Evolutionary conservation across 768 basidiomycete genomes (phyloP).

Genomic region (Boletus bicolor): DNA sequence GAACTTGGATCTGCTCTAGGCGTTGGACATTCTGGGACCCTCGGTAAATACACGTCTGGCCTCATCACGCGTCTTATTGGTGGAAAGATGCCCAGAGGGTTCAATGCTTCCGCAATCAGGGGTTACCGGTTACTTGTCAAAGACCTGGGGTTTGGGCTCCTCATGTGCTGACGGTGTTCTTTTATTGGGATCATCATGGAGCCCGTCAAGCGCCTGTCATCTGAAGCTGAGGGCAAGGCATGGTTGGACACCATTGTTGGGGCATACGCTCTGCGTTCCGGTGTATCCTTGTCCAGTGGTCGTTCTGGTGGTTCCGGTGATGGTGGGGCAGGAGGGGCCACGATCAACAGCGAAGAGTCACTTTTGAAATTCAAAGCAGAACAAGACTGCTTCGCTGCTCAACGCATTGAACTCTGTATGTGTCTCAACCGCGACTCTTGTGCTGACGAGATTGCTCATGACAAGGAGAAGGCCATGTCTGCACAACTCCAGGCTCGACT

Average conservation of each 20-base stretch:
- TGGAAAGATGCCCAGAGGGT: no score
- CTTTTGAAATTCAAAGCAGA: slow-evolving; percentile 94
- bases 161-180: slow-evolving; percentile 87
- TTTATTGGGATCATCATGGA: slow-evolving; percentile 90
- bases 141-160: slow-evolving; percentile 94
- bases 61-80: no score
- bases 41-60: no score
- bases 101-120: no score
- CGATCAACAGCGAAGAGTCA: slow-evolving; percentile 98
- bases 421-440: slow-evolving; percentile 93
- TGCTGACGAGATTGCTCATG: slow-evolving; percentile 88
- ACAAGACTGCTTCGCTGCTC: slow-evolving; percentile 86
- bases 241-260: slow-evolving; percentile 89
- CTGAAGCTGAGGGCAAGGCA: slow-evolving; percentile 88
- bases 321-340: slow-evolving; percentile 66
- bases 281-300: no score
- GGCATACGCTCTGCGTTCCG: slow-evolving; percentile 83
- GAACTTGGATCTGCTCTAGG: no score
- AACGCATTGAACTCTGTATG: slow-evolving; percentile 95
- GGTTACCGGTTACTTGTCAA: no score
- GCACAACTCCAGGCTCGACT: no score
- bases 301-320: slow-evolving; percentile 59
- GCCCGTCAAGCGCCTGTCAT: slow-evolving; percentile 87
- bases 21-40: no score
- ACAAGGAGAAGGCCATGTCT: no score